Percentiles rank a stretch among this genome's conserved stretches.
Conservation (phyloP, 257 asterid genomes). For the Solanum ossicruentum region DNA sequence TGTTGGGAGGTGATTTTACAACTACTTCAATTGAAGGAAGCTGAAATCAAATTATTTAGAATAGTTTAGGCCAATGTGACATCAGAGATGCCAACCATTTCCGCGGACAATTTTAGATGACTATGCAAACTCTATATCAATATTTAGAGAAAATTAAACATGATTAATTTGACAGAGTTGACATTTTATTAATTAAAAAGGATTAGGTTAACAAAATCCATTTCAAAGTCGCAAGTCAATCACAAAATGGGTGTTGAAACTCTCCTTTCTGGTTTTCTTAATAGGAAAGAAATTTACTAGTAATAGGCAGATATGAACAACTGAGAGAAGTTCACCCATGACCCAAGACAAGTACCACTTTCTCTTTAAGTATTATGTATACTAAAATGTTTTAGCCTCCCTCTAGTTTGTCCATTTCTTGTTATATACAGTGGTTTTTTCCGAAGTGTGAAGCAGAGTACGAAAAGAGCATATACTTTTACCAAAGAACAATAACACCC, state of each 20-base stretch:
- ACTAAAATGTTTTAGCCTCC: background rate
- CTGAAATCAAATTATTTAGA: slow-evolving; percentile 34
- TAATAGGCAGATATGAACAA: background rate
- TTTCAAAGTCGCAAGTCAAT: background rate
- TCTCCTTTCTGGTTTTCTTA: background rate
- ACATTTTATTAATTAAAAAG: background rate
- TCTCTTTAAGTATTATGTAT: background rate
- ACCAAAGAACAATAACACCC: background rate
- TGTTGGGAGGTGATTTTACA: slow-evolving; percentile 39
- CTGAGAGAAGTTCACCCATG: background rate
- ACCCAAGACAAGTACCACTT: background rate
- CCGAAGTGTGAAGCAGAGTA: background rate
- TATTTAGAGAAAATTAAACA: background rate
- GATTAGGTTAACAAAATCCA: background rate
- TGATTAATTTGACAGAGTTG: background rate
- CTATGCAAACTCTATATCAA: background rate
- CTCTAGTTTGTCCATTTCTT: background rate
- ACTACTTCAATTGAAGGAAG: slow-evolving; percentile 89
- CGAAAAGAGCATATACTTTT: background rate
- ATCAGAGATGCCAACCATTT: background rate
- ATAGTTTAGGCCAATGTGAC: background rate
- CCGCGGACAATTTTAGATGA: background rate
- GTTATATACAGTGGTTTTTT: background rate
- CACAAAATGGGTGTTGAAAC: background rate
- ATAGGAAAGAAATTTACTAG: background rate